Evolutionary conservation across 1,284 basidiomycete species (phyloP), one percentile per base, ranked within the genome.

Genomic region (Bjerkandera adusta): DNA sequence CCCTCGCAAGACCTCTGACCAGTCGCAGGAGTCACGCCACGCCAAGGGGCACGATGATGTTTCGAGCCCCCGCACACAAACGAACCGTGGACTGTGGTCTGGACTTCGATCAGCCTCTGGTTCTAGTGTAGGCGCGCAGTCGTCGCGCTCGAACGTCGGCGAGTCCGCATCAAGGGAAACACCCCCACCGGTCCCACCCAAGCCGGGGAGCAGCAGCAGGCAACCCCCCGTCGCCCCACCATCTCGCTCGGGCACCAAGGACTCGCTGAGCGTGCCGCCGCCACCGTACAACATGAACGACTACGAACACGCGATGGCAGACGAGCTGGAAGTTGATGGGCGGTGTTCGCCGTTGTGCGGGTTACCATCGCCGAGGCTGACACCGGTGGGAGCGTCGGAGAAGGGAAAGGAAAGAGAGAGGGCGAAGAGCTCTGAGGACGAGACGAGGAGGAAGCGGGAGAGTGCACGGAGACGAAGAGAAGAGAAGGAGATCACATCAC

Each of bases 311-410:
- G 29, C 39, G 8, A 58, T 58, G 13, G 49, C 54, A n/a, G 56
- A 59, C 7, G 32, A 45, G 29, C 51, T 49, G 16, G 55, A 56
- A 18, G 47, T 61, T 16, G 54, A 55, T 24, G 63, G 62, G 12
- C 50, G 63, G 36, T 65, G 63, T 53, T 65, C 63, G 13, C 63
- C 63, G 11, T 47, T 65, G 18, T 63, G 62, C 44, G 59, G 59
- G 2, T 43, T 59, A 20, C 46, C 52, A 8, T 57, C 60, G 13
- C 54, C 61, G 24, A 56, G 56, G 27, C 36, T 58, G 7, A 50
- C 59, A 11, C 47, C 50, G 21, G n/a, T 21, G 25, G 45, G 50
- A 1, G 10, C 53, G 8, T 38, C 42, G 32, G 56, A 54, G 15
- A 62, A 62, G 52, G 57, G 57, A 21, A 63, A 60, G 50, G 60